Conservation (phyloP, 495 filamentous ascomycete species). For the Penicillium flavigenum region DNA sequence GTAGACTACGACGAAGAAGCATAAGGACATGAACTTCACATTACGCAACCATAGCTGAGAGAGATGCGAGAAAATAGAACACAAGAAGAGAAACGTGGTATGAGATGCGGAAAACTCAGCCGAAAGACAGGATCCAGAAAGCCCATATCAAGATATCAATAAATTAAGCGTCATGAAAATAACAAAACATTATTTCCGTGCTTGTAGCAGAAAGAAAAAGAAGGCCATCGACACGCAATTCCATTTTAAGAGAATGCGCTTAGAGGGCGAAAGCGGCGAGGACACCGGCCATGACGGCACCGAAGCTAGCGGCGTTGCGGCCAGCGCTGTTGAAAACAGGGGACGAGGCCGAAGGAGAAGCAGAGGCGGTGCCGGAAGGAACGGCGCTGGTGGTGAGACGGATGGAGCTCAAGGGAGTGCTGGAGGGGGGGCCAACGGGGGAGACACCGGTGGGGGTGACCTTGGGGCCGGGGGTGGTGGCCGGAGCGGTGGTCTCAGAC, state of each 20-base stretch:
- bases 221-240: background rate
- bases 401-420: conserved; percentile 16
- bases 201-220: conserved; percentile 7
- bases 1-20: conserved; percentile 4
- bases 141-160: conserved; percentile 1
- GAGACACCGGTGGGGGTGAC: conserved; percentile 21
- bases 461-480: conserved; percentile 7
- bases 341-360: conserved; percentile 29
- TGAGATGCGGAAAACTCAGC: background rate
- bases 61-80: background rate
- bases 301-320: conserved; percentile 46
- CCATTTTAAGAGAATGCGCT: conserved; percentile 8
- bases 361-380: conserved; percentile 28
- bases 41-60: conserved; percentile 12
- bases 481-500: conserved; percentile 12
- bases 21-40: conserved; percentile 16
- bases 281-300: conserved; percentile 45
- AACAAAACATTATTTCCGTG: conserved; percentile 7
- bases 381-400: conserved; percentile 22
- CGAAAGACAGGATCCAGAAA: background rate
- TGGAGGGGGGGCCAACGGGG: conserved; percentile 20
- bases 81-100: conserved; percentile 8
- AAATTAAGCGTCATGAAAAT: conserved; percentile 7
- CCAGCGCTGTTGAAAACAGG: conserved; percentile 46
- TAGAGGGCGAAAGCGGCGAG: conserved; percentile 46